Evolutionary conservation across 208 protist genomes (phyloP).

Genomic region (Wallacemonas collosoma): DNA sequence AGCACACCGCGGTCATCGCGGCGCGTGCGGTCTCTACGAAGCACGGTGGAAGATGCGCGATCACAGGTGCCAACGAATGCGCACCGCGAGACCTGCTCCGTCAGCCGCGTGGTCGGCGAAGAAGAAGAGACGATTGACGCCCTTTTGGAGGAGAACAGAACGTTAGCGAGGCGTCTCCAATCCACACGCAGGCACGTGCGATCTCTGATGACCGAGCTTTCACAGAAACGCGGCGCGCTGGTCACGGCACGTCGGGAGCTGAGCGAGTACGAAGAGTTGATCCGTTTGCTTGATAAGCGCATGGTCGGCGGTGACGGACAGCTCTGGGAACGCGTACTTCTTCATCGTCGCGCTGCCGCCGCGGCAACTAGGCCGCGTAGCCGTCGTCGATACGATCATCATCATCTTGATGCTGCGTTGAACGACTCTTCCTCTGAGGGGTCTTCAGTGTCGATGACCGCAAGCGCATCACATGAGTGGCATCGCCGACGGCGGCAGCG

Average conservation of each 20-base stretch:
- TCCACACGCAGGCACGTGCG: neutral
- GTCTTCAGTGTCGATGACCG: no score
- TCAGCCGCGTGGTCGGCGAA: neutral
- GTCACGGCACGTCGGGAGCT: neutral
- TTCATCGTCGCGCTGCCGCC: no score
- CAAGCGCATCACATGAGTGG: no score
- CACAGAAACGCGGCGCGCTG: neutral
- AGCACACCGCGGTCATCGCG: neutral
- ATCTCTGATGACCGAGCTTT: neutral
- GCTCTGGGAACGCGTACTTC: neutral
- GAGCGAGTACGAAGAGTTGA: constrained; percentile 4
- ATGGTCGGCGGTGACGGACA: neutral
- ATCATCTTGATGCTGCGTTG: no score
- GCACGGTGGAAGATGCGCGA: neutral
- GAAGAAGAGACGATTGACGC: neutral
- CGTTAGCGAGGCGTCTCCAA: constrained; percentile 18
- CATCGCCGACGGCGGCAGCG: no score
- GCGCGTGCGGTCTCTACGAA: neutral
- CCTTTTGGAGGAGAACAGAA: neutral
- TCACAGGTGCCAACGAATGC: no score
- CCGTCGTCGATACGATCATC: no score
- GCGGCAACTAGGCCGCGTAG: no score
- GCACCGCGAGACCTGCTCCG: no score
- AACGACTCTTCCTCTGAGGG: no score
- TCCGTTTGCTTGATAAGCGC: constrained; percentile 9